A percentile compares a stretch with the other conserved stretches of the same genome.
Evolutionary conservation across 257 asterid species (phyloP).

Genomic region (Prunella vulgaris): DNA sequence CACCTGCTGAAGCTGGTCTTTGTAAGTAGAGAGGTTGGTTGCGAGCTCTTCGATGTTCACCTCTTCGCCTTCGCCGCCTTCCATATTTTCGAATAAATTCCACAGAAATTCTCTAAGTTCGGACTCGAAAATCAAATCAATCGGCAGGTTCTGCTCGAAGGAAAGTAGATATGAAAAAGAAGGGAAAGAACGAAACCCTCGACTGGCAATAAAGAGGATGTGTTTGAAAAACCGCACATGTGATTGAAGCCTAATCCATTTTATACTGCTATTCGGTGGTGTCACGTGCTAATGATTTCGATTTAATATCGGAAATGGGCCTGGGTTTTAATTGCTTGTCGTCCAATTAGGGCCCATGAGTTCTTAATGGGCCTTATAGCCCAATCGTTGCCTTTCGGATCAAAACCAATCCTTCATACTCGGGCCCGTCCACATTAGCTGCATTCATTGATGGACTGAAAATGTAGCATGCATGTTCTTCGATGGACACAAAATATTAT

Average conservation of each 20-base stretch:
- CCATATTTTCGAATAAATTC: conserved; percentile 24
- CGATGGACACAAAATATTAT: too few relatives aligned
- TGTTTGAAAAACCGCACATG: neutral
- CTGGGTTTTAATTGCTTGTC: too few relatives aligned
- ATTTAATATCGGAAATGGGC: neutral
- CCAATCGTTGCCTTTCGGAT: neutral
- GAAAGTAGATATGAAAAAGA: neutral
- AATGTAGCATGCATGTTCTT: too few relatives aligned
- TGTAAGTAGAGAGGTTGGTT: conserved; percentile 78
- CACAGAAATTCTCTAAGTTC: neutral
- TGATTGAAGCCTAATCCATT: neutral
- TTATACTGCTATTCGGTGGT: neutral
- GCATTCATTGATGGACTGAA: too few relatives aligned
- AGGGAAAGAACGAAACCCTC: conserved; percentile 23
- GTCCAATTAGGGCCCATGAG: neutral
- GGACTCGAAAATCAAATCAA: neutral
- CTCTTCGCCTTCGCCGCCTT: conserved; percentile 61
- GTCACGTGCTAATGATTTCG: neutral
- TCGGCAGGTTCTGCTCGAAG: neutral
- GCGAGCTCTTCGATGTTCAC: conserved; percentile 83
- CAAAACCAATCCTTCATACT: too few relatives aligned
- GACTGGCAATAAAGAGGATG: neutral
- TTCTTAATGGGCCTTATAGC: neutral
- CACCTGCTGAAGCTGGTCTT: conserved; percentile 93
- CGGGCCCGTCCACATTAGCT: too few relatives aligned